Percentiles rank a stretch among this genome's conserved stretches.
Conservation (phyloP, 2,329 filamentous ascomycete species). For the Sarocladium oryzae region DNA sequence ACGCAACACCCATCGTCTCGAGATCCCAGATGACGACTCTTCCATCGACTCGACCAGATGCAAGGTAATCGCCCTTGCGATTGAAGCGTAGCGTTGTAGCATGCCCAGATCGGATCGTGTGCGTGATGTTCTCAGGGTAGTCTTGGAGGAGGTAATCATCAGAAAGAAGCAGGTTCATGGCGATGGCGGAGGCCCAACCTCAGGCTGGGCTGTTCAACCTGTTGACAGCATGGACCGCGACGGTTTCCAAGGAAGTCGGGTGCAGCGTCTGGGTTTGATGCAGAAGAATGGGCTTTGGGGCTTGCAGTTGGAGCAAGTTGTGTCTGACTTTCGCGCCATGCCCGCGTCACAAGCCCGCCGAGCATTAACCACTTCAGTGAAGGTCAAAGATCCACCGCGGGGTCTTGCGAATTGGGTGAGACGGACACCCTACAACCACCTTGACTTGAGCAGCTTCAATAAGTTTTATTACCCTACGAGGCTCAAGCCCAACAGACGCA, state of each 20-base stretch:
- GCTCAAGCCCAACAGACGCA: too few species aligned
- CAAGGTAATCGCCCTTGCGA: conserved; percentile 87
- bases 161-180: conserved; percentile 54
- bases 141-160: conserved; percentile 65
- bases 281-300: background rate
- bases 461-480: too few species aligned
- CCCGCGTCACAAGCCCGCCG: background rate
- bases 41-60: conserved; percentile 88
- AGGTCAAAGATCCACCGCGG: conserved; percentile 2
- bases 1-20: conserved; percentile 93
- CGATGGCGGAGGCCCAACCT: conserved; percentile 10
- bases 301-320: background rate
- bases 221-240: conserved; percentile 2
- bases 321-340: background rate
- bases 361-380: background rate
- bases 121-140: conserved; percentile 84
- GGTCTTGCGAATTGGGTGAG: background rate
- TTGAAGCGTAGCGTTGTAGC: conserved; percentile 76
- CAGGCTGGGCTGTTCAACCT: background rate
- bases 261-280: background rate
- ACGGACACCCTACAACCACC: conserved; percentile 1
- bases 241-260: background rate
- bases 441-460: background rate
- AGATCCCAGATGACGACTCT: conserved; percentile 95
- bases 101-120: conserved; percentile 70